Evolutionary conservation across 495 filamentous ascomycete species (phyloP).

Genomic region (Aspergillus affinis): DNA sequence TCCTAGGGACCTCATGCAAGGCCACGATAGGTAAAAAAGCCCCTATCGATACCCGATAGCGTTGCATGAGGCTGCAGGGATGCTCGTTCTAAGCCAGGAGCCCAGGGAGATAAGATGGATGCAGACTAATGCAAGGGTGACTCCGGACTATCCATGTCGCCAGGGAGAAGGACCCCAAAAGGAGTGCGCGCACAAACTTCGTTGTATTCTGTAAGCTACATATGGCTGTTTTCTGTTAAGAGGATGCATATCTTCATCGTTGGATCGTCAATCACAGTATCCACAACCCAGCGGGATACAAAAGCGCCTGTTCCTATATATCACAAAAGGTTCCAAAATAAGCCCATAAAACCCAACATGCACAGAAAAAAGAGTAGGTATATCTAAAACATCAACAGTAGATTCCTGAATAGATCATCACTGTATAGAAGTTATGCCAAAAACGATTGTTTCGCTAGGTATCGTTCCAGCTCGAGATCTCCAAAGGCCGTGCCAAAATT

Average conservation of each 20-base stretch:
- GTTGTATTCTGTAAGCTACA: conserved; percentile 14
- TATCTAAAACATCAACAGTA: conserved; percentile 3
- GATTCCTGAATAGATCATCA: not conserved
- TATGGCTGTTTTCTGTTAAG: conserved; percentile 5
- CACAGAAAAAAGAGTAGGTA: not conserved
- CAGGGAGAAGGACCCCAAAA: conserved; percentile 1
- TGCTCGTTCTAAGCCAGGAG: not conserved
- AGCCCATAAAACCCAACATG: not conserved
- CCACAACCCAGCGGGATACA: conserved; percentile 6
- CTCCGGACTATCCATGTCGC: conserved; percentile 7
- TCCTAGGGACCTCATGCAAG: conserved; percentile 13
- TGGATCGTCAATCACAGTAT: conserved; percentile 12
- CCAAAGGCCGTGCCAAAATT: conserved; percentile 62
- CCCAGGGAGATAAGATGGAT: conserved; percentile 13
- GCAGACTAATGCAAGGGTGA: conserved; percentile 16
- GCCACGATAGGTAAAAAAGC: conserved; percentile 6
- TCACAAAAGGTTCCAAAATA: conserved; percentile 1
- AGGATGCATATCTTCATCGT: conserved; percentile 1
- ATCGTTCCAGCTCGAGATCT: conserved; percentile 21
- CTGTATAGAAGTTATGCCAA: conserved; percentile 13
- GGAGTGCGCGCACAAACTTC: not conserved
- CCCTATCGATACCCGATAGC: conserved; percentile 8
- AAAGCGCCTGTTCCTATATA: conserved; percentile 9
- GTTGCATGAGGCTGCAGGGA: not conserved
- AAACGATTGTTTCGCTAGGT: conserved; percentile 4